Percentiles rank a stretch among this genome's conserved stretches.
Evolutionary conservation across 1,284 basidiomycete species (phyloP).

Genomic region (Sparassis latifolia): DNA sequence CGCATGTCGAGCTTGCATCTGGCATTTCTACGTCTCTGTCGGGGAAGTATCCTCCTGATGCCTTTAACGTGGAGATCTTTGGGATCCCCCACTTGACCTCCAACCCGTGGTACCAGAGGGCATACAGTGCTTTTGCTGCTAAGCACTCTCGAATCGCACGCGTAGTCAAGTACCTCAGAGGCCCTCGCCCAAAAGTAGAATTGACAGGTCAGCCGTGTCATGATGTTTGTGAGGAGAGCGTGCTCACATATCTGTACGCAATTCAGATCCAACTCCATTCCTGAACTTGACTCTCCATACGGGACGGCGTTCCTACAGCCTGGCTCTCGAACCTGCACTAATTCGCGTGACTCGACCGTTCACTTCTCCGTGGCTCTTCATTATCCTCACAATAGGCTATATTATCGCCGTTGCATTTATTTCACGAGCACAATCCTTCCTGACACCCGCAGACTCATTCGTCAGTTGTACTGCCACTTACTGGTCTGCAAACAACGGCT

Average conservation of each 20-base stretch:
- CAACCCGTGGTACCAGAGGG: conserved; percentile 11
- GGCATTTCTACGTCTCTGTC: not conserved
- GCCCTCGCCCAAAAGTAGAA: conserved; percentile 54
- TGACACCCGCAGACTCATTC: conserved; percentile 55
- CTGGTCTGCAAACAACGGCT: conserved; percentile 65
- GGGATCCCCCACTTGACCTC: not conserved
- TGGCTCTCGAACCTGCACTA: conserved; percentile 49
- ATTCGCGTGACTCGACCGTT: conserved; percentile 44
- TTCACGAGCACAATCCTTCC: conserved; percentile 64
- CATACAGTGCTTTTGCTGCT: conserved; percentile 13
- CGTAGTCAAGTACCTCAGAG: conserved; percentile 39
- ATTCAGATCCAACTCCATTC: conserved; percentile 46
- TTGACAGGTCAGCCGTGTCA: conserved; percentile 40
- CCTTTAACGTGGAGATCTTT: not conserved
- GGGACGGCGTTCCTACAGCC: conserved; percentile 29
- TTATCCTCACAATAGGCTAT: conserved; percentile 53
- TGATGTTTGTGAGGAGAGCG: not conserved
- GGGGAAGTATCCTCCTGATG: not conserved
- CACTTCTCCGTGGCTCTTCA: conserved; percentile 46
- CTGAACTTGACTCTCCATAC: conserved; percentile 41
- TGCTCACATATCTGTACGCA: conserved; percentile 6
- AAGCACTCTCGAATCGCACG: conserved; percentile 19
- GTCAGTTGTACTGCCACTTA: conserved; percentile 66
- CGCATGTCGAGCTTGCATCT: not conserved
- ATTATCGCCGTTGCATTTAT: conserved; percentile 72